phyloP scores from a whole-genome alignment of 2,329 filamentous ascomycete species.

The Aspergillus flavus region DNA sequence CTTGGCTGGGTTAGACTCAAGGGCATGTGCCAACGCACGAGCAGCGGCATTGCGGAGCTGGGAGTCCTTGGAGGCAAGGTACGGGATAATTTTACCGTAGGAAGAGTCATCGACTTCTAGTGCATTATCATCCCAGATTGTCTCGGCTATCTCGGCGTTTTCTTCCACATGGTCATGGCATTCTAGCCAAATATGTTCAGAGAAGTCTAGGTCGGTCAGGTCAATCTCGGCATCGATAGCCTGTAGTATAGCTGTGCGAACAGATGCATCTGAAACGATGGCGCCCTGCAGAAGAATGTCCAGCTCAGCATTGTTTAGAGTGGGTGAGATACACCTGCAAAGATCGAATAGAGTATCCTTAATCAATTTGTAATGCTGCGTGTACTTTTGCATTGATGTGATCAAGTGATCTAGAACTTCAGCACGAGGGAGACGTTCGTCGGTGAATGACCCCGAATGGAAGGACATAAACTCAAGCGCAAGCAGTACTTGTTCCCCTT shows the following conservation, averaged over 20 bases:
- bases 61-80: constrained; percentile 76
- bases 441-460: constrained; percentile 77
- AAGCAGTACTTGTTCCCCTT: constrained; percentile 85
- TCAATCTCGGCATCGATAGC: constrained; percentile 90
- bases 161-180: constrained; percentile 89
- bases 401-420: constrained; percentile 74
- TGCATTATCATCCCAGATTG: constrained; percentile 94
- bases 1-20: constrained; percentile 61
- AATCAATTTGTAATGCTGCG: constrained; percentile 91
- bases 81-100: constrained; percentile 70
- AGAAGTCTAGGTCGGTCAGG: constrained; percentile 82
- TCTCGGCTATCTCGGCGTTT: constrained; percentile 77
- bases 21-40: constrained; percentile 74
- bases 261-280: constrained; percentile 76
- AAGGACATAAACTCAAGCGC: constrained; percentile 86
- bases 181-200: constrained; percentile 89
- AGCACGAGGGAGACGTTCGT: constrained; percentile 73
- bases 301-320: constrained; percentile 74
- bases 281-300: constrained; percentile 73
- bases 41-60: constrained; percentile 84
- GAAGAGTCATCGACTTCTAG: constrained; percentile 70
- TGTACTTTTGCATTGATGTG: constrained; percentile 81
- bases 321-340: constrained; percentile 80
- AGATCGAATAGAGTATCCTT: constrained; percentile 90
- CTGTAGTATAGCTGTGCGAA: constrained; percentile 83